These are phyloP conservation scores for Aschersonia sp. DNA, from an alignment of 2,329 filamentous ascomycete genomes.

Conservation along the genomic window DNA sequence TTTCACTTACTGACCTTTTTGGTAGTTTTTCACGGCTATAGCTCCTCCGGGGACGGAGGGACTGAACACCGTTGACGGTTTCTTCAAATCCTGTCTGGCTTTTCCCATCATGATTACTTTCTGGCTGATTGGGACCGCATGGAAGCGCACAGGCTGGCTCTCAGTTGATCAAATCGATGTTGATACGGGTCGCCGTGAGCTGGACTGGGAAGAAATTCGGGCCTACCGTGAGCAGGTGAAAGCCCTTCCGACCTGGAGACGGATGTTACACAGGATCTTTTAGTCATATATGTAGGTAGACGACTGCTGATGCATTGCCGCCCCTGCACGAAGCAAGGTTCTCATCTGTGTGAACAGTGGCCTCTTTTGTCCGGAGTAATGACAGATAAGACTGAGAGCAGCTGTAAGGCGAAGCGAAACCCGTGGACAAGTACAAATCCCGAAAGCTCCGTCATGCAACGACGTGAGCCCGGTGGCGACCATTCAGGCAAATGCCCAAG, in stretches of 20 bases:
- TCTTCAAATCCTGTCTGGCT: slow-evolving; percentile 40
- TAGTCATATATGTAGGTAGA: neutral
- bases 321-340: neutral
- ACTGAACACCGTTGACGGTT: slow-evolving; percentile 26
- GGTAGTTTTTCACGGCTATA: slow-evolving; percentile 32
- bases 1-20: neutral
- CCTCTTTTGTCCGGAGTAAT: no score
- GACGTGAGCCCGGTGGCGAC: no score
- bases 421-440: no score
- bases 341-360: no score
- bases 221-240: slow-evolving; percentile 6
- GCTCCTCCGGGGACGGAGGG: slow-evolving; percentile 17
- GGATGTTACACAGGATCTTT: slow-evolving; percentile 5
- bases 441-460: no score
- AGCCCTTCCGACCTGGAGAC: slow-evolving; percentile 6
- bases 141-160: slow-evolving; percentile 51
- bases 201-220: slow-evolving; percentile 18
- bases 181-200: slow-evolving; percentile 47
- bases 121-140: slow-evolving; percentile 42
- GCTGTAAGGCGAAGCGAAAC: no score
- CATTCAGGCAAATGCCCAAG: no score
- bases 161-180: slow-evolving; percentile 47
- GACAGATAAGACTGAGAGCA: no score
- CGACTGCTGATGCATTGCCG: neutral
- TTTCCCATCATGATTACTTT: slow-evolving; percentile 38